Conservation (phyloP, 345 rosid genomes). For the Hibiscus mutabilis region DNA sequence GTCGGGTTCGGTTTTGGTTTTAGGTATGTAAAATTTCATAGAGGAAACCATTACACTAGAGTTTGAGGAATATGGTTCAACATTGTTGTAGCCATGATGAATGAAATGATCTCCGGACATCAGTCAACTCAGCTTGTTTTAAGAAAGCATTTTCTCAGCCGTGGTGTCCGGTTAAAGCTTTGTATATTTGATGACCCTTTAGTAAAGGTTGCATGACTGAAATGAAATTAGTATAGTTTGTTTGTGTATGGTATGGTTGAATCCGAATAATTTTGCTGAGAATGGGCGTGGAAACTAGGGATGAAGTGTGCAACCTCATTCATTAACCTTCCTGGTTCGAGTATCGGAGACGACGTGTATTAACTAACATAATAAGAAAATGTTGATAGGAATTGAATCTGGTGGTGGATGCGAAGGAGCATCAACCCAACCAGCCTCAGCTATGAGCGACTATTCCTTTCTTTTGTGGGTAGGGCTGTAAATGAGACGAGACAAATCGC, state of each 20-base stretch:
- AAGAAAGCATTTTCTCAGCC: constrained; percentile 9
- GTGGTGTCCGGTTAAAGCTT: not conserved
- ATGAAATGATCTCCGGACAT: not conserved
- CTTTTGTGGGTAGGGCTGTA: too few relatives aligned
- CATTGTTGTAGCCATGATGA: too few relatives aligned
- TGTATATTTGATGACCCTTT: too few relatives aligned
- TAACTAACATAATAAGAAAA: not conserved
- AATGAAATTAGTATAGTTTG: not conserved
- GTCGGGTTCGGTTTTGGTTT: not conserved
- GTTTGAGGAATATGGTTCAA: not conserved
- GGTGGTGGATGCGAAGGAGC: not conserved
- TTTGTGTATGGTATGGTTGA: too few relatives aligned
- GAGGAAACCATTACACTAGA: not conserved
- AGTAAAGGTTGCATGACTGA: not conserved
- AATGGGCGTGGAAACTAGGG: not conserved
- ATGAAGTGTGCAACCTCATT: not conserved
- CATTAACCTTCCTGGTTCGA: not conserved
- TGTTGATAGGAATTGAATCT: not conserved
- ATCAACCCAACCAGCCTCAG: not conserved
- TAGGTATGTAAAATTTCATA: not conserved
- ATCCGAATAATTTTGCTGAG: too few relatives aligned
- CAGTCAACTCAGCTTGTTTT: not conserved
- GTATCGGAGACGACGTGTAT: not conserved
- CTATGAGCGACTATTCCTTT: not conserved
- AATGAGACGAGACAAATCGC: too few relatives aligned